Conservation (phyloP, 2,329 filamentous ascomycete genomes). For the Cladosporium oxysporum region DNA sequence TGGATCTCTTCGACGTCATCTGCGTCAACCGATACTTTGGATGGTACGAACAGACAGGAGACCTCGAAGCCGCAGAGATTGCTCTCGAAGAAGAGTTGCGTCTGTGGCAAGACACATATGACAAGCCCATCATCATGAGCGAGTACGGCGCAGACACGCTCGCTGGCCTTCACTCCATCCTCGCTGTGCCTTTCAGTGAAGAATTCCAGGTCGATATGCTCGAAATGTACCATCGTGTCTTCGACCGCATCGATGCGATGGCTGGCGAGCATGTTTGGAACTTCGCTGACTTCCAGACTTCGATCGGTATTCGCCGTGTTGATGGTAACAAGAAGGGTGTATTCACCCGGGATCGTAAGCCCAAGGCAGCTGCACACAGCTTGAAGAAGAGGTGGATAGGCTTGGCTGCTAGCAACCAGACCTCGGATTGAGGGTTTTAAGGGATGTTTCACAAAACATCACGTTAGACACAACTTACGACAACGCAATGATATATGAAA, state of each 20-base stretch:
- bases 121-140: conserved; percentile 14
- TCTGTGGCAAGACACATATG: conserved; percentile 9
- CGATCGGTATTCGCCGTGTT: conserved; percentile 1
- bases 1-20: conserved; percentile 16
- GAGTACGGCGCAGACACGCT: conserved; percentile 19
- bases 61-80: conserved; percentile 14
- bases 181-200: conserved; percentile 9
- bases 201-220: conserved; percentile 15
- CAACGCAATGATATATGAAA: background rate
- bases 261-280: conserved; percentile 20
- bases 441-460: background rate
- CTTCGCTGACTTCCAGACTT: conserved; percentile 18
- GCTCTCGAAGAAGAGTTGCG: conserved; percentile 11
- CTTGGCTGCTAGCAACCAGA: background rate
- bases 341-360: conserved; percentile 16
- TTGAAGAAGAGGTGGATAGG: conserved; percentile 17
- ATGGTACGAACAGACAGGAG: conserved; percentile 14
- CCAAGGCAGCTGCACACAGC: conserved; percentile 11
- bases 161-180: conserved; percentile 3
- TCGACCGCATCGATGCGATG: conserved; percentile 7
- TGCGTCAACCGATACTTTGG: conserved; percentile 16
- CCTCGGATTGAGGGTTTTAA: background rate
- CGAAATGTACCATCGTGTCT: conserved; percentile 18
- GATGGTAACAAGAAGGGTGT: conserved; percentile 21
- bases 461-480: background rate